phyloP scores from a whole-genome alignment of 176 grass and related monocot genomes.

The Rhynchospora breviuscula region DNA sequence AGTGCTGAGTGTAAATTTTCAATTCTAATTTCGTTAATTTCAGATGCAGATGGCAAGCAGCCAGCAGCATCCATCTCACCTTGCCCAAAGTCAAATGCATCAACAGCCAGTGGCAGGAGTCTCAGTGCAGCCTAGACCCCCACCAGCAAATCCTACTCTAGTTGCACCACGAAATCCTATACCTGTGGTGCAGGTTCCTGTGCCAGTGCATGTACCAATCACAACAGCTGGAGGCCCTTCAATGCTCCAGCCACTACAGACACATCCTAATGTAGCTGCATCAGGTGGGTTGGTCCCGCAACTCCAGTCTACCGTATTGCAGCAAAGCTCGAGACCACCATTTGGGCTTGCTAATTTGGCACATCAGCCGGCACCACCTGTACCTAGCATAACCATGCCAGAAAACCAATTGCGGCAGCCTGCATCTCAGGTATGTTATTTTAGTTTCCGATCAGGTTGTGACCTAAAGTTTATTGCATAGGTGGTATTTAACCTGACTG shows the following conservation, averaged over 20 bases:
- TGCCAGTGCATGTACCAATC: constrained; percentile 30
- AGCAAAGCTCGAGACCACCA: constrained; percentile 39
- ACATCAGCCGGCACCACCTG: constrained; percentile 17
- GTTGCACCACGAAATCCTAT: constrained; percentile 35
- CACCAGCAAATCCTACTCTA: constrained; percentile 38
- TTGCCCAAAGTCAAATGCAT: constrained; percentile 46
- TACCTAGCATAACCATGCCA: constrained; percentile 36
- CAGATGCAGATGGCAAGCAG: constrained; percentile 93
- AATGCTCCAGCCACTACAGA: constrained; percentile 30
- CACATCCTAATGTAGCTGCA: constrained; percentile 23
- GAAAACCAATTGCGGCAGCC: constrained; percentile 34
- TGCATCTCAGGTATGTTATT: constrained; percentile 54
- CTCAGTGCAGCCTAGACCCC: constrained; percentile 32
- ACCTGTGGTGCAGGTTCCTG: constrained; percentile 18
- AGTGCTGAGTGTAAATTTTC: not conserved
- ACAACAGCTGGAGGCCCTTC: constrained; percentile 43
- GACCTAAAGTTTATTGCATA: not conserved
- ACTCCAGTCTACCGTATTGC: constrained; percentile 40
- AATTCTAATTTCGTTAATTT: constrained; percentile 29
- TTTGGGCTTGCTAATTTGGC: constrained; percentile 30
- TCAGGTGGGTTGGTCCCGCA: constrained; percentile 53
- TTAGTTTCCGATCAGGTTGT: not conserved
- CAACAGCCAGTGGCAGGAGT: constrained; percentile 40
- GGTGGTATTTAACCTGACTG: not conserved
- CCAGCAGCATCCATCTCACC: constrained; percentile 44